Percentiles rank a stretch among this genome's conserved stretches.
These are phyloP conservation scores for Chlorociboria aeruginascens DNA, from an alignment of 495 filamentous ascomycete species.

Conservation along the genomic window DNA sequence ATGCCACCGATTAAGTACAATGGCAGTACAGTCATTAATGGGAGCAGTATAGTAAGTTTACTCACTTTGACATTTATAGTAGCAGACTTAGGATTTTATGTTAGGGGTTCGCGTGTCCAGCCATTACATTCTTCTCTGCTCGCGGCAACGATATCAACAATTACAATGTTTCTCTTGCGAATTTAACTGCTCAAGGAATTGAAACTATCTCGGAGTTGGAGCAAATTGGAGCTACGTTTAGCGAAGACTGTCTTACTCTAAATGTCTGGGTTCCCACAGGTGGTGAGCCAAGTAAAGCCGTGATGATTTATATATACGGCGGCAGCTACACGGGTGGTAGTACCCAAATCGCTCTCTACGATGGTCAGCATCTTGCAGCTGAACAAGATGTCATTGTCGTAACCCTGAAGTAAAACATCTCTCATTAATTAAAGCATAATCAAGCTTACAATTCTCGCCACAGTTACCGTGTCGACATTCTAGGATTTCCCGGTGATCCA, in stretches of 20 bases:
- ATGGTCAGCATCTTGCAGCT: conserved; percentile 27
- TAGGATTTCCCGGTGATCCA: conserved; percentile 10
- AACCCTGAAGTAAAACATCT: conserved; percentile 31
- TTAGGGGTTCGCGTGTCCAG: conserved; percentile 4
- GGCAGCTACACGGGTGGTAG: conserved; percentile 20
- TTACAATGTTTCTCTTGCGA: conserved; percentile 1
- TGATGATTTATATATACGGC: conserved; percentile 30
- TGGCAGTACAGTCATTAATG: conserved; percentile 1
- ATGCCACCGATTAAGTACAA: conserved; percentile 1
- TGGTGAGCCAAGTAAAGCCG: conserved; percentile 13
- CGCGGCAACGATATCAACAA: conserved; percentile 3
- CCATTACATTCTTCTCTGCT: neutral
- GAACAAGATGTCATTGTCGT: conserved; percentile 43
- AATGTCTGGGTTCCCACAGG: conserved; percentile 16
- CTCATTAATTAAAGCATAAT: too few relatives aligned
- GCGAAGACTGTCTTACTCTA: conserved; percentile 4
- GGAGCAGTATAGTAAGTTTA: neutral
- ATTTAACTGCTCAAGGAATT: conserved; percentile 3
- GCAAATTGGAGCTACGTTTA: neutral
- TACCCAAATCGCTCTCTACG: conserved; percentile 24
- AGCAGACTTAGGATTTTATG: neutral
- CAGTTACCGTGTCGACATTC: conserved; percentile 51
- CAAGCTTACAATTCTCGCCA: neutral
- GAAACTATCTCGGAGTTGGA: neutral
- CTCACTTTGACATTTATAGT: neutral